Evolutionary conservation across 1,284 basidiomycete species (phyloP).

Genomic region (Nidula niveotomentosa): DNA sequence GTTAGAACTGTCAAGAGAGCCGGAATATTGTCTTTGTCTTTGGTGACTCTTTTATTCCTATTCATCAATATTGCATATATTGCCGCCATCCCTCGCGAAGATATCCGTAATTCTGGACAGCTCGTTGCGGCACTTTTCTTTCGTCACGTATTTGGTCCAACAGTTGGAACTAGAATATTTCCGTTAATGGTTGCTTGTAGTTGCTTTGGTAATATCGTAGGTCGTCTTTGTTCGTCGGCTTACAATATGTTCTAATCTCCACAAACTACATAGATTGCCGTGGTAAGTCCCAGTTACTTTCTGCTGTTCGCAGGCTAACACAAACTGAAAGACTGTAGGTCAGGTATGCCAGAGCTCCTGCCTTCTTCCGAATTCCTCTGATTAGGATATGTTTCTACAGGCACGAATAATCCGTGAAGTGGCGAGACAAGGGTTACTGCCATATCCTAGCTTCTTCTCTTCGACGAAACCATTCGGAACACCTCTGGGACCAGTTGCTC

Average conservation of each 20-base stretch:
- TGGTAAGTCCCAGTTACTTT: constrained; percentile 13
- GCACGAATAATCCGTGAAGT: constrained; percentile 30
- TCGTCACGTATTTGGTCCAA: constrained; percentile 22
- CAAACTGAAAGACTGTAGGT: constrained; percentile 18
- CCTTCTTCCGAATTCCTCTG: not conserved
- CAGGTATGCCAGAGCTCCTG: constrained; percentile 11
- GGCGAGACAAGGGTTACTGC: constrained; percentile 29
- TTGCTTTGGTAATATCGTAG: constrained; percentile 31
- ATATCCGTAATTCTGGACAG: constrained; percentile 26
- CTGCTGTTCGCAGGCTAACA: not conserved
- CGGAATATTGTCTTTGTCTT: constrained; percentile 21
- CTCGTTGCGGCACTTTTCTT: constrained; percentile 30
- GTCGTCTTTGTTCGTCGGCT: constrained; percentile 4
- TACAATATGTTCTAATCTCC: not conserved
- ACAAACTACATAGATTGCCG: constrained; percentile 20
- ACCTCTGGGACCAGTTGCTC: constrained; percentile 24
- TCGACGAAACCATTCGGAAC: constrained; percentile 30
- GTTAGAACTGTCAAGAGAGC: constrained; percentile 26
- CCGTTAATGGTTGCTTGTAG: constrained; percentile 27
- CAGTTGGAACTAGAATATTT: constrained; percentile 19
- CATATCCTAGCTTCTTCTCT: constrained; percentile 27
- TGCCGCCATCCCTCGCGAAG: constrained; percentile 28
- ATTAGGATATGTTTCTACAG: constrained; percentile 5
- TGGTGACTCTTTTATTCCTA: constrained; percentile 22
- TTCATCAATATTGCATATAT: constrained; percentile 30